Evolutionary conservation across 805 yeast species (phyloP).

Genomic region (Candida germanica): DNA sequence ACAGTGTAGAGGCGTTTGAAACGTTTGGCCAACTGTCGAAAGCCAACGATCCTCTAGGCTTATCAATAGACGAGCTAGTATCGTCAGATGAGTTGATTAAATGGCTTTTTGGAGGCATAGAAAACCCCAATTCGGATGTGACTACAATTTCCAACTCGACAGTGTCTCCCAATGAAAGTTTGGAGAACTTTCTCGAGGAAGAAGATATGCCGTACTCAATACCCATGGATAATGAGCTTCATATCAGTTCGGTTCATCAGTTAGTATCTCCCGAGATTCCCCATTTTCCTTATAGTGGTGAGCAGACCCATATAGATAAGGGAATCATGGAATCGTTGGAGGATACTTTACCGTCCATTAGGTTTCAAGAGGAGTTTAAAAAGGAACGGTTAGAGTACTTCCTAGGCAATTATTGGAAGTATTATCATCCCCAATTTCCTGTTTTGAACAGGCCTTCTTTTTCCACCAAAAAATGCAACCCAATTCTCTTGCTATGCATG

Average conservation of each 20-base stretch:
- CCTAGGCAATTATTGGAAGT: conserved; percentile 45
- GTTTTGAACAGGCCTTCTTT: conserved; percentile 58
- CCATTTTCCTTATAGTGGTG: conserved; percentile 12
- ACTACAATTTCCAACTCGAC: conserved; percentile 2
- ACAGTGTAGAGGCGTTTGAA: not conserved
- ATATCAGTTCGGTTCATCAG: not conserved
- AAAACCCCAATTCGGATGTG: conserved; percentile 1
- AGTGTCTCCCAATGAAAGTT: conserved; percentile 11
- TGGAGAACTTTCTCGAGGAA: conserved; percentile 9
- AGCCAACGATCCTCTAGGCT: conserved; percentile 1
- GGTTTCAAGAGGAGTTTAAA: conserved; percentile 10
- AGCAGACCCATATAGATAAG: conserved; percentile 8
- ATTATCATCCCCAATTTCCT: conserved; percentile 55
- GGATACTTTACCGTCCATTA: conserved; percentile 10
- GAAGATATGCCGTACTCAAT: conserved; percentile 14
- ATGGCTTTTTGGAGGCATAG: conserved; percentile 16
- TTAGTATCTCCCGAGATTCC: conserved; percentile 1
- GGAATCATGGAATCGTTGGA: conserved; percentile 7
- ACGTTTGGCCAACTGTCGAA: not conserved
- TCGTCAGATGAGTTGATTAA: conserved; percentile 12
- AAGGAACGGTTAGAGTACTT: conserved; percentile 2
- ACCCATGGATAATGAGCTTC: not conserved
- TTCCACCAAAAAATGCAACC: conserved; percentile 41
- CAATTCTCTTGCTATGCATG: conserved; percentile 50
- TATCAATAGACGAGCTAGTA: conserved; percentile 8